Percentiles rank a stretch among this genome's conserved stretches.
phyloP scores from a whole-genome alignment of 495 filamentous ascomycete species.

The Rhypophila decipiens region DNA sequence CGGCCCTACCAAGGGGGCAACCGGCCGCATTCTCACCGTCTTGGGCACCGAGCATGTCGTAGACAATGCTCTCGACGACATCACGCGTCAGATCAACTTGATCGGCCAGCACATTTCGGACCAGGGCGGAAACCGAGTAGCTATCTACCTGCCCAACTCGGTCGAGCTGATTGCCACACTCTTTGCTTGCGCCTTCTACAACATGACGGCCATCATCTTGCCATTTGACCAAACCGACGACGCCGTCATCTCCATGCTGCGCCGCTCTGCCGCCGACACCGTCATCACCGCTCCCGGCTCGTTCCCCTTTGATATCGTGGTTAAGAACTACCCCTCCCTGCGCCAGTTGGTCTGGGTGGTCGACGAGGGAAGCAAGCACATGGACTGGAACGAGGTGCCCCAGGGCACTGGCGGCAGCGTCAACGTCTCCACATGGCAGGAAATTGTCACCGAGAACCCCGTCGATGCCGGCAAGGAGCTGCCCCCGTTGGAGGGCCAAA shows the following conservation, averaged over 20 bases:
- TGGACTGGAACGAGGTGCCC: slow-evolving; percentile 81
- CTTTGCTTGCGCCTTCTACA: slow-evolving; percentile 70
- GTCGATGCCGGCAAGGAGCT: slow-evolving; percentile 36
- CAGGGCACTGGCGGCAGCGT: slow-evolving; percentile 63
- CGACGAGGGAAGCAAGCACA: slow-evolving; percentile 81
- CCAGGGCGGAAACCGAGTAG: slow-evolving; percentile 69
- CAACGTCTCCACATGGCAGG: slow-evolving; percentile 81
- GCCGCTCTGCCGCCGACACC: slow-evolving; percentile 64
- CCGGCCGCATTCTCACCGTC: slow-evolving; percentile 74
- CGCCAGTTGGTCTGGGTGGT: slow-evolving; percentile 89
- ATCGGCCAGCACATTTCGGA: slow-evolving; percentile 68
- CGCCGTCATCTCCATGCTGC: slow-evolving; percentile 61
- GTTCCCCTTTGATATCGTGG: slow-evolving; percentile 69
- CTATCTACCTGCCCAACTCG: slow-evolving; percentile 89
- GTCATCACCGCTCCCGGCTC: slow-evolving; percentile 83
- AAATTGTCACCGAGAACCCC: slow-evolving; percentile 63
- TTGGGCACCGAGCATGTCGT: slow-evolving; percentile 65
- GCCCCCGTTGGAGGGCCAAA: slow-evolving; percentile 38
- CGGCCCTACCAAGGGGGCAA: slow-evolving; percentile 50
- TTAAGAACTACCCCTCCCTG: slow-evolving; percentile 59
- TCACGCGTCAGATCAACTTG: slow-evolving; percentile 81
- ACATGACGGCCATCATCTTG: slow-evolving; percentile 69
- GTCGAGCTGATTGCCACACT: slow-evolving; percentile 70
- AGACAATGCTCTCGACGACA: slow-evolving; percentile 59
- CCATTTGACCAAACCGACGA: slow-evolving; percentile 70